Evolutionary conservation across 106 monocot genomes (phyloP), one percentile per base, ranked within the genome.

Genomic region (Dioscorea dumetorum): DNA sequence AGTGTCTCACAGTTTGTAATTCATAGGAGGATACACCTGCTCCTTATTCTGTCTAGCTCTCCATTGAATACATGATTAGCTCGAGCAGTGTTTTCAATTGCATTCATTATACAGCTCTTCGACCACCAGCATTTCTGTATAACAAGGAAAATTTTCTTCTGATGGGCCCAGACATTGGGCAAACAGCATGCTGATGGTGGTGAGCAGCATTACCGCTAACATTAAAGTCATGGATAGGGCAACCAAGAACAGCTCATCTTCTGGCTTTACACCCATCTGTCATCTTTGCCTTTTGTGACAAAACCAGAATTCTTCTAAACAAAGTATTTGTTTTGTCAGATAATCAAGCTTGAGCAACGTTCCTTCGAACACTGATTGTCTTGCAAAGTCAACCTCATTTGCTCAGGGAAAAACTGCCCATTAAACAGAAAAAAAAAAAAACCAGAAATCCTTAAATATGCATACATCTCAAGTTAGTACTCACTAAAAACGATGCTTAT

Each of bases 221-320:
- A 82, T 97, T 97, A 72, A 92, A 97, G 66, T 97, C n/a, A 97
- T 12, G 95, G 95, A 78, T 97, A 97, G n/a, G 4, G 88, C 95
- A 67, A 91, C 89, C 57, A 92, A 78, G 78, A 97, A 97, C 50
- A 87, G 61, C 70, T 92, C 89, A 66, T 97, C 95, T 12, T 89
- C 79, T 48, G 88, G 83, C 63, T 86, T 86, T 34, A 91, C 91
- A 12, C n/a, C 84, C 78, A 49, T 95, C 91, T 62, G 78, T 59
- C 95, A 97, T 92, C n/a, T 82, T 84, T 97, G 32, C 91, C 75
- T 69, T 86, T 92, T 22, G 78, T 81, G 9, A 78, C 69, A 61
- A 97, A 92, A 28, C 91, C 95, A 73, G 92, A 97, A 73, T n/a
- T 97, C 95, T 72, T 97, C 86, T n/a, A 66, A 97, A 89, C 19